These are phyloP conservation scores for Termitomyces sp. DNA, from an alignment of 768 basidiomycete species.

Conservation along the genomic window DNA sequence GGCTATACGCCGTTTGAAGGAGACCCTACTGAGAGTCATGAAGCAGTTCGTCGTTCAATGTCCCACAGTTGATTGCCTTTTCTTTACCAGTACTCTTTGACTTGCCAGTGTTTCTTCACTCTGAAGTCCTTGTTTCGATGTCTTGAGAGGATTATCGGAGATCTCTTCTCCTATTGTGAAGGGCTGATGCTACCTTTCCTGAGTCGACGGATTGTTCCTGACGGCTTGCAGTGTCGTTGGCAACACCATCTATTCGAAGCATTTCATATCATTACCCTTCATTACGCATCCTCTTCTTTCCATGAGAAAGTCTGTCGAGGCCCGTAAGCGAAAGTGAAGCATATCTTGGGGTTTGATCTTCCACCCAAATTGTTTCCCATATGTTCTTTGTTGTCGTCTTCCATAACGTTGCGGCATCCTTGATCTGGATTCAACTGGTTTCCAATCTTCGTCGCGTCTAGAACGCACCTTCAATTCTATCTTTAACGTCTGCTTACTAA, in stretches of 20 bases:
- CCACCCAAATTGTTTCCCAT: neutral
- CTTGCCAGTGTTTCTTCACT: neutral
- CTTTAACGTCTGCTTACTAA: too few relatives aligned
- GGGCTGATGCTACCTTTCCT: neutral
- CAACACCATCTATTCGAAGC: neutral
- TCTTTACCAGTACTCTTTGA: neutral
- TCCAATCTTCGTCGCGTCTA: neutral
- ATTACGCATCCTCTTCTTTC: conserved; percentile 1
- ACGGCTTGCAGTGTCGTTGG: neutral
- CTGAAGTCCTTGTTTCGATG: neutral
- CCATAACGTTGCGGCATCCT: neutral
- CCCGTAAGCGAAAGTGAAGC: neutral
- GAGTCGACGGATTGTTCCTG: neutral
- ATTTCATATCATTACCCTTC: neutral
- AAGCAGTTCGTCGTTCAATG: neutral
- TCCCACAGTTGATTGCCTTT: neutral
- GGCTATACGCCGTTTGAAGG: conserved; percentile 13
- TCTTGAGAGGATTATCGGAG: neutral
- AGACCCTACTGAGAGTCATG: conserved; percentile 13
- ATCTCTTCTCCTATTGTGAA: neutral
- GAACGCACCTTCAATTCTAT: neutral
- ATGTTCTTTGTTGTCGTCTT: neutral
- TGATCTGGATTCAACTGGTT: neutral
- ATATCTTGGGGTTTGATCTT: neutral
- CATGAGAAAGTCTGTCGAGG: neutral